Evolutionary conservation across 2,329 filamentous ascomycete genomes (phyloP).

Genomic region (Teratosphaeria gauchensis): DNA sequence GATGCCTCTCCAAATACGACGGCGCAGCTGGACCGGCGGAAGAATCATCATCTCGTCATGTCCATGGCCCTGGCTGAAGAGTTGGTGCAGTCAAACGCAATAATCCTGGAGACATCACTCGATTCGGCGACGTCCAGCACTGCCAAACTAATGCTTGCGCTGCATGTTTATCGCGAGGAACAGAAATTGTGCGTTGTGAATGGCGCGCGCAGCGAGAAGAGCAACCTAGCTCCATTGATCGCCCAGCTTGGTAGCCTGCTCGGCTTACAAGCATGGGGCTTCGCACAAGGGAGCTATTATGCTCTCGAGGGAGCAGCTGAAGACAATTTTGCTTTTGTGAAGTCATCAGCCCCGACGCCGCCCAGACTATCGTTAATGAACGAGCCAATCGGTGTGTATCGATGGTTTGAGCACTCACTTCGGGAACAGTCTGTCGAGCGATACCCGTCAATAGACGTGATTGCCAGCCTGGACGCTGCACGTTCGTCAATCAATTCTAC

Average conservation of each 20-base stretch:
- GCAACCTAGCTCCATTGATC: slow-evolving; percentile 57
- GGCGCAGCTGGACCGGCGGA: slow-evolving; percentile 8
- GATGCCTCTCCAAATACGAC: background rate
- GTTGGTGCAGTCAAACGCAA: slow-evolving; percentile 1
- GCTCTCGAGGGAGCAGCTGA: slow-evolving; percentile 50
- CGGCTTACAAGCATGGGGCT: slow-evolving; percentile 57
- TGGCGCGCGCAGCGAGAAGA: background rate
- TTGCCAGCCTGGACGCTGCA: slow-evolving; percentile 14
- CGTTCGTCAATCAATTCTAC: slow-evolving; percentile 2
- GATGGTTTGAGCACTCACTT: slow-evolving; percentile 24
- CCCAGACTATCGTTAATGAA: slow-evolving; percentile 12
- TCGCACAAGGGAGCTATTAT: slow-evolving; percentile 44
- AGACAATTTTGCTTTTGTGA: slow-evolving; percentile 33
- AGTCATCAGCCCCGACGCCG: slow-evolving; percentile 10
- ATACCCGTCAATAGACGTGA: slow-evolving; percentile 15
- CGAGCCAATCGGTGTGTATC: slow-evolving; percentile 18
- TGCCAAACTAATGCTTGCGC: slow-evolving; percentile 44
- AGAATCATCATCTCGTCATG: slow-evolving; percentile 18
- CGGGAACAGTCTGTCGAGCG: slow-evolving; percentile 6
- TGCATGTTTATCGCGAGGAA: slow-evolving; percentile 86
- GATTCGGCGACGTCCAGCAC: slow-evolving; percentile 3
- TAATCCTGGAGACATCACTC: background rate
- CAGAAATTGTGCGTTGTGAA: slow-evolving; percentile 58
- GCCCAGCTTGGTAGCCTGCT: slow-evolving; percentile 78
- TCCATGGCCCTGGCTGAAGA: slow-evolving; percentile 19